Evolutionary conservation across 768 basidiomycete species (phyloP).

Genomic region (Cystobasidium ongulense): DNA sequence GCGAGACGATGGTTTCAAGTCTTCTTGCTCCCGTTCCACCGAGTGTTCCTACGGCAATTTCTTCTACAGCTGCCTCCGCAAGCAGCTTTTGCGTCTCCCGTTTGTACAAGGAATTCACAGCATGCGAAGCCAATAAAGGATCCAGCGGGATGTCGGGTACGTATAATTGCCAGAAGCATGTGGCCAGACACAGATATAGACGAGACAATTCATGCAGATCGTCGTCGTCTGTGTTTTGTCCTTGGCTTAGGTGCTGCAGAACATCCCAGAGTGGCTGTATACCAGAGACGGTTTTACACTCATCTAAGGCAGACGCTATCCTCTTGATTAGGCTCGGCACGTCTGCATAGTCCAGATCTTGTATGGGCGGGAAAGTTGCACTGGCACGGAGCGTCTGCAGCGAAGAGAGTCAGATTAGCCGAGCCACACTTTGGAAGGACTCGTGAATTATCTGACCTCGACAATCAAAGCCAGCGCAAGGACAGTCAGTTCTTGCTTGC

Average conservation of each 20-base stretch:
- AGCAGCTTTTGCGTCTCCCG: constrained; percentile 17
- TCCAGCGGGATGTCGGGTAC: constrained; percentile 80
- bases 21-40: background rate
- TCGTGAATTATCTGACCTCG: background rate
- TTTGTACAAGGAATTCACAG: constrained; percentile 6
- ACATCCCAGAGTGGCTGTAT: background rate
- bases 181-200: constrained; percentile 30
- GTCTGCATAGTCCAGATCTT: background rate
- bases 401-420: no score
- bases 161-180: constrained; percentile 59
- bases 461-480: background rate
- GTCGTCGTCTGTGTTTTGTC: background rate
- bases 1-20: background rate
- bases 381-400: background rate
- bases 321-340: no score
- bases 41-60: background rate
- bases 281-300: background rate
- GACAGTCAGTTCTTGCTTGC: background rate
- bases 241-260: background rate
- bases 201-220: background rate
- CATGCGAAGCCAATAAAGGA: constrained; percentile 60
- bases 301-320: no score
- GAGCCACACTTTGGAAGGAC: no score
- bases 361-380: background rate
- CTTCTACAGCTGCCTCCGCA: background rate